These are phyloP conservation scores for Exophiala calicioides DNA, from an alignment of 2,329 filamentous ascomycete genomes.

Conservation along the genomic window DNA sequence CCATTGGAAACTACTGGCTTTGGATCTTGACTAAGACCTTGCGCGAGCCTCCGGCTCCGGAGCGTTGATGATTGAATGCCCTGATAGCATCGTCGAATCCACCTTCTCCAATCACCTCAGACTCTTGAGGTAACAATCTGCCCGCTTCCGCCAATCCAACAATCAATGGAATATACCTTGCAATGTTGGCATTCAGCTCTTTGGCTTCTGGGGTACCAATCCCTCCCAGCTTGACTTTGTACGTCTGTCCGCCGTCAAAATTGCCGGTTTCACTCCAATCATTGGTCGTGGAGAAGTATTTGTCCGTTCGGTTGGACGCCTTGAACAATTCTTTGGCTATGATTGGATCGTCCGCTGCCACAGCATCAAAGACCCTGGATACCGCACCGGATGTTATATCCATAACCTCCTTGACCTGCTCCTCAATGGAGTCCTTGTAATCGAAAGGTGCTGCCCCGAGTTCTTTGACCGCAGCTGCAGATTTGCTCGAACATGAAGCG, in stretches of 20 bases:
- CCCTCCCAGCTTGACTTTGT: slow-evolving; percentile 19
- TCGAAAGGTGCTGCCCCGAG: slow-evolving; percentile 36
- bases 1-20: slow-evolving; percentile 17
- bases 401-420: slow-evolving; percentile 34
- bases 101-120: slow-evolving; percentile 30
- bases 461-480: slow-evolving; percentile 33
- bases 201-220: slow-evolving; percentile 29
- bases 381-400: slow-evolving; percentile 33
- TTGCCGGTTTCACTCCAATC: slow-evolving; percentile 28
- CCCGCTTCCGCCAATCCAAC: slow-evolving; percentile 28
- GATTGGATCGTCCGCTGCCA: slow-evolving; percentile 33
- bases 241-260: slow-evolving; percentile 31
- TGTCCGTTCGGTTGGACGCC: slow-evolving; percentile 24
- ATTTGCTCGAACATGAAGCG: slow-evolving; percentile 36
- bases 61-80: slow-evolving; percentile 29
- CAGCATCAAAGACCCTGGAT: slow-evolving; percentile 36
- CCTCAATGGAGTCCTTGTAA: slow-evolving; percentile 34
- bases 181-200: slow-evolving; percentile 28
- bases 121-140: slow-evolving; percentile 25
- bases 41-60: slow-evolving; percentile 27
- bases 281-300: slow-evolving; percentile 33
- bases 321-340: slow-evolving; percentile 33
- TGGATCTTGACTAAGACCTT: slow-evolving; percentile 33
- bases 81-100: slow-evolving; percentile 32
- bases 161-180: slow-evolving; percentile 30